These are phyloP conservation scores for Licmophora abbreviata DNA, from an alignment of 108 stramenopile genomes.

Conservation along the genomic window DNA sequence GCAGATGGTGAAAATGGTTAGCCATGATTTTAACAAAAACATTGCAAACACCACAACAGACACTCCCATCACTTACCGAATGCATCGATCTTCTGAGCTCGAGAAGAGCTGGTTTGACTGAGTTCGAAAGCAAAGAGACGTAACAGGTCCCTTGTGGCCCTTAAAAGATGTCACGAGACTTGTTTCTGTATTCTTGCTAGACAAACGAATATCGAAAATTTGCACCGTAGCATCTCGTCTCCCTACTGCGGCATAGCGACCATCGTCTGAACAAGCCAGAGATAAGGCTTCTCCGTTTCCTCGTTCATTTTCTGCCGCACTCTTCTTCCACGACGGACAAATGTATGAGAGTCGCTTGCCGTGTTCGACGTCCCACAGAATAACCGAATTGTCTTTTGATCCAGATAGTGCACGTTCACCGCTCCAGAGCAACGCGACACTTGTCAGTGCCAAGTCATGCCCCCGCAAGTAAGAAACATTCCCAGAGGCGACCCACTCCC, in stretches of 20 bases:
- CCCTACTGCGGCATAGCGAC: slow-evolving; percentile 86
- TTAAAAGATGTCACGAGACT: slow-evolving; percentile 60
- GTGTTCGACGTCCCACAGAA: slow-evolving; percentile 87
- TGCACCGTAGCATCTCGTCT: slow-evolving; percentile 79
- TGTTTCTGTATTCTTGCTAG: slow-evolving; percentile 18
- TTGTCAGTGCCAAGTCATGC: slow-evolving; percentile 81
- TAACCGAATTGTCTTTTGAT: slow-evolving; percentile 91
- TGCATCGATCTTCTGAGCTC: slow-evolving; percentile 86
- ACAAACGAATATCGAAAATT: slow-evolving; percentile 75
- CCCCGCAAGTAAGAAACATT: slow-evolving; percentile 49
- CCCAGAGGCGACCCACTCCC: slow-evolving; percentile 47
- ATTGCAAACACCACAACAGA: slow-evolving; percentile 8
- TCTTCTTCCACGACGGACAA: slow-evolving; percentile 33
- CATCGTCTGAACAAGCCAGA: slow-evolving; percentile 88
- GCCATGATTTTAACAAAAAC: not conserved
- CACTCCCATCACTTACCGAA: slow-evolving; percentile 38
- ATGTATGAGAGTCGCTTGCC: slow-evolving; percentile 33
- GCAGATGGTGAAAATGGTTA: slow-evolving; percentile 11
- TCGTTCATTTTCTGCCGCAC: slow-evolving; percentile 14
- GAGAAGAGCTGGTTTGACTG: slow-evolving; percentile 87
- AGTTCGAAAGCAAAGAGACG: slow-evolving; percentile 73
- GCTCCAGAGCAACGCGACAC: slow-evolving; percentile 67
- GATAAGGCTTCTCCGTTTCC: slow-evolving; percentile 83
- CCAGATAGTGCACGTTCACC: slow-evolving; percentile 68
- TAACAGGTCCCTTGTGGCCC: slow-evolving; percentile 84